Evolutionary conservation across 2,329 filamentous ascomycete genomes (phyloP).

Genomic region (Penicillium aurantiogriseum): DNA sequence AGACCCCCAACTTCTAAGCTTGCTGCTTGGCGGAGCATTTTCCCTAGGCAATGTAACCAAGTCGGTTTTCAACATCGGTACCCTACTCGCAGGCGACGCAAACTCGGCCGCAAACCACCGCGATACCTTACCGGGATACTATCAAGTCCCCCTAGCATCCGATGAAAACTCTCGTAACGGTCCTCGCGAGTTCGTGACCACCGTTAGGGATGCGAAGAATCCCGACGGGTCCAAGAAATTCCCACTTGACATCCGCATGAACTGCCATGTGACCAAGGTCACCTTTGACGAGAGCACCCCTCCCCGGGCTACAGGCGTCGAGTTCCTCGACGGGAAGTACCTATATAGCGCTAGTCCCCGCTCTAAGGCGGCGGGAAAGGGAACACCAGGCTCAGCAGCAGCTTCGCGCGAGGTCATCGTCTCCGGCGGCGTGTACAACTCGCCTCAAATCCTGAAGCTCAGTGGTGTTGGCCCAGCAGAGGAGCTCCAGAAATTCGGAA

Average conservation of each 20-base stretch:
- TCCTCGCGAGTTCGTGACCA: conserved; percentile 45
- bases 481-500: conserved; percentile 55
- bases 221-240: conserved; percentile 43
- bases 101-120: conserved; percentile 49
- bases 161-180: conserved; percentile 26
- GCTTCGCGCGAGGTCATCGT: conserved; percentile 50
- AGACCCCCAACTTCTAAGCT: conserved; percentile 55
- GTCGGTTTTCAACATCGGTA: conserved; percentile 45
- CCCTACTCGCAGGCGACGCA: conserved; percentile 51
- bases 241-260: conserved; percentile 55
- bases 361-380: conserved; percentile 23
- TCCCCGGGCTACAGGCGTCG: conserved; percentile 50
- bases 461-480: conserved; percentile 60
- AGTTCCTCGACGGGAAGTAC: conserved; percentile 49
- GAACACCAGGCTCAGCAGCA: conserved; percentile 41
- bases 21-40: conserved; percentile 53
- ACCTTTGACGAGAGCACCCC: conserved; percentile 41
- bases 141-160: conserved; percentile 57
- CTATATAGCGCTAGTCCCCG: conserved; percentile 50
- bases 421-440: conserved; percentile 59
- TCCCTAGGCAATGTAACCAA: conserved; percentile 51
- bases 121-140: conserved; percentile 52
- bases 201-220: conserved; percentile 27
- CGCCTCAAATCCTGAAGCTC: conserved; percentile 64
- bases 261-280: conserved; percentile 49